Percentiles rank a stretch among this genome's conserved stretches.
Evolutionary conservation across 305 asterid species (phyloP).

Genomic region (Fraxinus xanthoxyloides): DNA sequence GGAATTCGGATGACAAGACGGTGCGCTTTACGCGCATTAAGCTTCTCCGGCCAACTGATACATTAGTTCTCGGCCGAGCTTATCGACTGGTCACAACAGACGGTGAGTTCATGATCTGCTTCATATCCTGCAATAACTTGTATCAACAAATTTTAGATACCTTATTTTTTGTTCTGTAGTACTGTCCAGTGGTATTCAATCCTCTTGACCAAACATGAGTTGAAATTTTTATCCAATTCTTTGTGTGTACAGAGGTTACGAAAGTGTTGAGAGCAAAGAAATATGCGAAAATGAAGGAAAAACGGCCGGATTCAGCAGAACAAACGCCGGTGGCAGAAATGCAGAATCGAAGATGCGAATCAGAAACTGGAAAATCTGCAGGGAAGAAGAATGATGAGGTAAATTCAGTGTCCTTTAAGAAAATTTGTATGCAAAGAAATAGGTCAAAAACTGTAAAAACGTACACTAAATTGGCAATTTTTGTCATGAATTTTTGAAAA

Average conservation of each 20-base stretch:
- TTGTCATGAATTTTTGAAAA: background rate
- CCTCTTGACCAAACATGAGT: background rate
- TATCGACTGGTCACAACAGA: slow-evolving; percentile 62
- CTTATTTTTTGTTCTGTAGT: background rate
- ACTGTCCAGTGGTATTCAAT: background rate
- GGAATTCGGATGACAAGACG: slow-evolving; percentile 28
- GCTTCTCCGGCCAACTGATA: slow-evolving; percentile 56
- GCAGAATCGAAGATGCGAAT: slow-evolving; percentile 20
- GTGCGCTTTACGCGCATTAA: slow-evolving; percentile 49
- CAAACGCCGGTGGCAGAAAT: slow-evolving; percentile 18
- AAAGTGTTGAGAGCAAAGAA: slow-evolving; percentile 64
- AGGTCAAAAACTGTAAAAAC: background rate
- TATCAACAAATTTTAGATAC: background rate
- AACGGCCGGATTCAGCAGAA: slow-evolving; percentile 26
- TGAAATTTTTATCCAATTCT: background rate
- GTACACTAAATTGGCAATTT: background rate
- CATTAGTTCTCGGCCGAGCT: slow-evolving; percentile 57
- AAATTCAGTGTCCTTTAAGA: slow-evolving; percentile 22
- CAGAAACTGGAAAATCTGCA: slow-evolving; percentile 22
- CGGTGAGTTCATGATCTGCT: slow-evolving; percentile 33
- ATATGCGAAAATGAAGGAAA: slow-evolving; percentile 45
- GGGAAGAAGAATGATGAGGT: slow-evolving; percentile 32
- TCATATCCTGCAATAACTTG: background rate
- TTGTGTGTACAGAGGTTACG: slow-evolving; percentile 45
- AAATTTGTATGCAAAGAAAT: background rate